Base-by-base conservation (phyloP, 768 basidiomycete genomes). In the Botryobasidium botryosum region DNA sequence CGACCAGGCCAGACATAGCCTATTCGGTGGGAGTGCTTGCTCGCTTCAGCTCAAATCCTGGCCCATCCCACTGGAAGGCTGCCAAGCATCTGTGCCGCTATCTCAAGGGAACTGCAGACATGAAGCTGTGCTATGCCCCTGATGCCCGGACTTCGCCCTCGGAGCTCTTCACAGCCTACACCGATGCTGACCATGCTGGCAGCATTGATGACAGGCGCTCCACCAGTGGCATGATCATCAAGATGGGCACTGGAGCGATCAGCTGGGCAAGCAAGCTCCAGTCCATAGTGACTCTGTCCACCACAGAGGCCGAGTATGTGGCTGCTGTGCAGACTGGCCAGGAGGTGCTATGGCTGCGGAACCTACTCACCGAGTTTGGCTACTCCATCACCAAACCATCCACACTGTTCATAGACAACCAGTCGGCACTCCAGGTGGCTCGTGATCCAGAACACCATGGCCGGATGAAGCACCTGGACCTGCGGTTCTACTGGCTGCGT, bases 201-300 rank as follows among this genome's bases (percentile, higher is more conserved):
- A 48, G 54, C 31, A 44, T 47, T 1, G 57, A 55, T 6, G 55
- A 39, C 44, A 50, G 59, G 1, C 52, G 52, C 23, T 66, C 64
- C 1, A 62, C 55, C 17, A 55, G 54, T 23, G 66, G 67, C 2
- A 66, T 59, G 50, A 35, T 62, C 10, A 54, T 68, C 51, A 57
- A 52, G 32, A 54, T 67, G 33, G 61, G 52, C 6, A 53, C 51
- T 4, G 64, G 62, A 6, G 56, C 61, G 1, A 53, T 71, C 15
- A 53, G 47, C 18, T 70, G 68, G 68, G 44, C 33, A 6, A 62
- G 59, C 24, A 56, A 57, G 32, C 53, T 60, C 18, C 70, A 72
- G 54, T 10, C 53, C 1, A 51, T 61, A 32, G 62, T 68, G n/a
- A 56, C 66, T 0, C 50, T 61, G 2, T 61, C 58, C 6, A 56